Conservation (phyloP, 257 asterid species). For the Solanum lignicaule region DNA sequence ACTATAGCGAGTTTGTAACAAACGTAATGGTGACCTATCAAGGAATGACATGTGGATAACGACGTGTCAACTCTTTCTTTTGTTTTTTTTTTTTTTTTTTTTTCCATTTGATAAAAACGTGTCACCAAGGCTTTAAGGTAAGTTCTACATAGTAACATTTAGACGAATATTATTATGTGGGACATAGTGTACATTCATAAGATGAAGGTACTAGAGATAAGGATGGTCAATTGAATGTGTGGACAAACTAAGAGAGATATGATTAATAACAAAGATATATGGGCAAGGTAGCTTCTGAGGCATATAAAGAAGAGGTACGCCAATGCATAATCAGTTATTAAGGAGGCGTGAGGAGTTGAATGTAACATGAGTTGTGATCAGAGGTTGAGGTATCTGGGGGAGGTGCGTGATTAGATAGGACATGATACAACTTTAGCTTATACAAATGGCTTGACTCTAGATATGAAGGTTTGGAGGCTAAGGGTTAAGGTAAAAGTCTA, state of each 20-base stretch:
- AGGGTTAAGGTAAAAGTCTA: accelerated
- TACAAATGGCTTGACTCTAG: too few relatives aligned
- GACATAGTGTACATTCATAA: not conserved
- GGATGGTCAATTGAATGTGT: not conserved
- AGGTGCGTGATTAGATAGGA: not conserved
- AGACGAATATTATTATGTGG: not conserved
- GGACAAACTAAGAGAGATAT: not conserved
- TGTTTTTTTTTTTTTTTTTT: too few relatives aligned
- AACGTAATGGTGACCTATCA: not conserved
- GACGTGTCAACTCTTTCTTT: not conserved
- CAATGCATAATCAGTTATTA: not conserved
- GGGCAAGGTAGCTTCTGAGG: accelerated
- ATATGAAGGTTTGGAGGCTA: accelerated
- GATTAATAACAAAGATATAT: not conserved
- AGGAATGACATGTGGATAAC: not conserved
- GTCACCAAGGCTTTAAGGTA: not conserved
- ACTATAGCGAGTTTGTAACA: not conserved
- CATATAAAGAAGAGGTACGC: accelerated
- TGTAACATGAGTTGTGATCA: accelerated
- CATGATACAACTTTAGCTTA: accelerated
- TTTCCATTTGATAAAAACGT: not conserved
- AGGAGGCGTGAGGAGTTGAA: not conserved
- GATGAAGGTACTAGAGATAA: too few relatives aligned
- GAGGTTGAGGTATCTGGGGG: not conserved
- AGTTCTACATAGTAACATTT: not conserved